Conservation (phyloP, 1,284 basidiomycete genomes). For the Austroboletus novae-zelandiae region DNA sequence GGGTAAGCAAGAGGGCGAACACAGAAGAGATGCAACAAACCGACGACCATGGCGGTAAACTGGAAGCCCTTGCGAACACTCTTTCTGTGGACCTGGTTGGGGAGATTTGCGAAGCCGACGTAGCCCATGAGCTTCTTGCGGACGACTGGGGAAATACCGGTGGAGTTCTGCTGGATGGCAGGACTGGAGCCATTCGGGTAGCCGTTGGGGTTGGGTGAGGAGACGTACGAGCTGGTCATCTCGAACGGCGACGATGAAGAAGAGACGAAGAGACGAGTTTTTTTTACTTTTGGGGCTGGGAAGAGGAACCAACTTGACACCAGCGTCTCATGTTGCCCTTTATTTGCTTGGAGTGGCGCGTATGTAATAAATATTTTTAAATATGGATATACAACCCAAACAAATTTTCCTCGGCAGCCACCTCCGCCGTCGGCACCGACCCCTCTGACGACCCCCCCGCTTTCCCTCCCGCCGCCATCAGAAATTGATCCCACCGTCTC, state of each 20-base stretch:
- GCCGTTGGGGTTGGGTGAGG: conserved; percentile 55
- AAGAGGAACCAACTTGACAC: conserved; percentile 45
- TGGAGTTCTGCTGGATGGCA: conserved; percentile 47
- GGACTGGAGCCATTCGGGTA: conserved; percentile 59
- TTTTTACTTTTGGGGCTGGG: conserved; percentile 45
- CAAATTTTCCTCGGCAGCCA: conserved; percentile 29
- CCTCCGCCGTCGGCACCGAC: not conserved
- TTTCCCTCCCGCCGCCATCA: conserved; percentile 4
- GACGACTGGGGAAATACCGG: conserved; percentile 61
- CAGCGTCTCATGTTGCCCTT: conserved; percentile 23
- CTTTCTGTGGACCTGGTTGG: conserved; percentile 97
- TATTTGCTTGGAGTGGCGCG: conserved; percentile 32
- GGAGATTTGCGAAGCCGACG: conserved; percentile 89
- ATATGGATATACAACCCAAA: conserved; percentile 41
- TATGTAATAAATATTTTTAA: conserved; percentile 9
- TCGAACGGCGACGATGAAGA: conserved; percentile 22
- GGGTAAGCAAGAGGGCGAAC: conserved; percentile 17
- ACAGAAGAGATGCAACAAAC: conserved; percentile 48
- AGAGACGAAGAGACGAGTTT: conserved; percentile 28
- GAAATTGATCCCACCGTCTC: not conserved
- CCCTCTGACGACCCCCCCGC: not conserved
- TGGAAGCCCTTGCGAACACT: conserved; percentile 96
- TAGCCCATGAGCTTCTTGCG: conserved; percentile 92
- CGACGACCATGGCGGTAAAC: conserved; percentile 95
- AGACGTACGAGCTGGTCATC: conserved; percentile 74